A percentile compares a stretch with the other conserved stretches of the same genome.
These are phyloP conservation scores for Tarenaya hassleriana DNA, from an alignment of 345 rosid genomes.

Conservation along the genomic window DNA sequence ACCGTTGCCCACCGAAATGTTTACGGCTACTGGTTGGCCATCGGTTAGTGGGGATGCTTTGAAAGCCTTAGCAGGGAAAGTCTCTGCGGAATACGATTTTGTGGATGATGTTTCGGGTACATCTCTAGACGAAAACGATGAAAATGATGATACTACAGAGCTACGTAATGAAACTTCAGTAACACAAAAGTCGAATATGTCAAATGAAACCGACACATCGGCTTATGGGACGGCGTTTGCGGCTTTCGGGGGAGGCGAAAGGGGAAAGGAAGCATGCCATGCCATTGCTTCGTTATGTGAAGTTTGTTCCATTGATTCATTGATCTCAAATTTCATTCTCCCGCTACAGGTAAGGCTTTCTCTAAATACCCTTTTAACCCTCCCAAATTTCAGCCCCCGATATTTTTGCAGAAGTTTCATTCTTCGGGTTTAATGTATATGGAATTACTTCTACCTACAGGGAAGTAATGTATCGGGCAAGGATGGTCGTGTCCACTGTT, in stretches of 20 bases:
- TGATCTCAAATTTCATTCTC: constrained; percentile 91
- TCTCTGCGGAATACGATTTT: constrained; percentile 62
- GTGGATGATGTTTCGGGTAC: constrained; percentile 31
- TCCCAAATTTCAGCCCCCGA: constrained; percentile 2
- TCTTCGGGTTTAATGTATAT: constrained; percentile 1
- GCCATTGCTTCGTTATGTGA: constrained; percentile 90
- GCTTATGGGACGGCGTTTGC: constrained; percentile 46
- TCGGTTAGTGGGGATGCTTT: constrained; percentile 72
- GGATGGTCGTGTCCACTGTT: constrained; percentile 87
- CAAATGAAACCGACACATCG: constrained; percentile 39
- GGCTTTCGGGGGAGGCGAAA: constrained; percentile 47
- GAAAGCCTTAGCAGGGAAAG: constrained; percentile 71
- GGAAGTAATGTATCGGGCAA: constrained; percentile 75
- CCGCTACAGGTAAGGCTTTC: constrained; percentile 72
- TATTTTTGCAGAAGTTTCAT: constrained; percentile 2
- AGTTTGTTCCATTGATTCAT: constrained; percentile 83
- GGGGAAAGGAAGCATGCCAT: constrained; percentile 81
- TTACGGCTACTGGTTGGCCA: constrained; percentile 79
- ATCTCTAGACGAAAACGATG: constrained; percentile 29
- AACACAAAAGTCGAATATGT: constrained; percentile 15
- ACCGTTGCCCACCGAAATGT: constrained; percentile 47
- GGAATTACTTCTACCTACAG: constrained; percentile 31
- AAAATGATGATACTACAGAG: constrained; percentile 19
- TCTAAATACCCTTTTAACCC: not conserved
- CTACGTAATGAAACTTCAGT: constrained; percentile 22